Conservation (phyloP, 176 grass and related monocot species). For the Bromus sterilis region DNA sequence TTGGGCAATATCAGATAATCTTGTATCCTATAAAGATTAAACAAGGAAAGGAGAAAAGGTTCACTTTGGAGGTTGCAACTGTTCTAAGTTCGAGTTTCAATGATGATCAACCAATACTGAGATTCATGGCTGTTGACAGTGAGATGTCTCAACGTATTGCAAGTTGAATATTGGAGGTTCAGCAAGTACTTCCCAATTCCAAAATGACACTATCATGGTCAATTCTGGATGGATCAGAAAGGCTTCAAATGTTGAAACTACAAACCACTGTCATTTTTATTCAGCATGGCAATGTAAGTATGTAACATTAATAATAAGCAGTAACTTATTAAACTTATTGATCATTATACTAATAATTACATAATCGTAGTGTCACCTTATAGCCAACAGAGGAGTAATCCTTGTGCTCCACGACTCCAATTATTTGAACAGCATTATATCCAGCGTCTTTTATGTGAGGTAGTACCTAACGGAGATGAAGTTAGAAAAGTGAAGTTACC, state of each 20-base stretch:
- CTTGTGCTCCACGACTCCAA: slow-evolving; percentile 80
- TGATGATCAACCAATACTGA: neutral
- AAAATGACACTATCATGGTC: neutral
- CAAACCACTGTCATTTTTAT: neutral
- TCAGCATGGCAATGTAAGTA: neutral
- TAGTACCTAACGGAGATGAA: slow-evolving; percentile 48
- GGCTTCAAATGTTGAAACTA: neutral
- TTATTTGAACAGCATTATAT: slow-evolving; percentile 89
- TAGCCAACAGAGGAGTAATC: slow-evolving; percentile 95
- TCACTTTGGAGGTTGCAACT: neutral
- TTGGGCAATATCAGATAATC: neutral
- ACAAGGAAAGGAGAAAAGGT: neutral
- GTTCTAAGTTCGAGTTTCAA: too few species aligned
- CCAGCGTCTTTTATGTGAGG: slow-evolving; percentile 77
- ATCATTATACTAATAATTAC: neutral
- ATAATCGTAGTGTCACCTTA: slow-evolving; percentile 49
- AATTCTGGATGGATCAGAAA: neutral
- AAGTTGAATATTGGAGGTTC: neutral
- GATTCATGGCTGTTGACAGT: neutral
- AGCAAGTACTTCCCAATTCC: neutral
- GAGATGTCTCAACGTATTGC: neutral
- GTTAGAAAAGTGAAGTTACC: slow-evolving; percentile 12
- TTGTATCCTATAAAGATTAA: neutral
- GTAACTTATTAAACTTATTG: neutral
- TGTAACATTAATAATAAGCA: neutral